Evolutionary conservation across 202 grass and related monocot species (phyloP).

Genomic region (Digitaria exilis): DNA sequence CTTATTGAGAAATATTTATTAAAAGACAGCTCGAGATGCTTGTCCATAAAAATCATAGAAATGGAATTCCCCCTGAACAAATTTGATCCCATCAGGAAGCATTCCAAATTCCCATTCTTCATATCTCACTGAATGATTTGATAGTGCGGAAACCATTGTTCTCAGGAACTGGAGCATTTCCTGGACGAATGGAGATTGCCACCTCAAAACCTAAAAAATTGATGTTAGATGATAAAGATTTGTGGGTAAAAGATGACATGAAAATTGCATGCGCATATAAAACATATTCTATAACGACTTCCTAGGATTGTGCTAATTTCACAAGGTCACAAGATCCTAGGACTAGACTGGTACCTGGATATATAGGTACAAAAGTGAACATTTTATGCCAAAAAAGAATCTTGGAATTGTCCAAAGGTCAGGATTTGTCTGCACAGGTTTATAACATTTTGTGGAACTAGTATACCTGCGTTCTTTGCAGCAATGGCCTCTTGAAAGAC

Average conservation of each 20-base stretch:
- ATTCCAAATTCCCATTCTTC: not conserved
- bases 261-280: not conserved
- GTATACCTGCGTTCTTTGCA: conserved; percentile 74
- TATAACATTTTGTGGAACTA: not conserved
- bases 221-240: not conserved
- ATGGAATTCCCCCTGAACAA: no score
- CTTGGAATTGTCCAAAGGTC: not conserved
- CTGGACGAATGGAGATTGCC: conserved; percentile 69
- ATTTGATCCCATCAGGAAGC: no score
- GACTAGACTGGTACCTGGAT: not conserved
- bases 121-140: conserved; percentile 69
- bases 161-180: conserved; percentile 71
- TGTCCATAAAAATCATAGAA: no score
- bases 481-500: conserved; percentile 84
- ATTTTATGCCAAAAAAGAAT: not conserved
- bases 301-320: not conserved
- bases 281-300: not conserved
- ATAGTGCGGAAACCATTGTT: conserved; percentile 75
- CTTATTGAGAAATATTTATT: no score
- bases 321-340: not conserved
- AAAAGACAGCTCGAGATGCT: no score
- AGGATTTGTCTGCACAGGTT: not conserved
- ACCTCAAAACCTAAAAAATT: conserved; percentile 67
- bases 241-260: not conserved
- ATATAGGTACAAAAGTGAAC: not conserved